These are phyloP conservation scores for Suillus sp. DNA, from an alignment of 768 basidiomycete species.

Conservation along the genomic window DNA sequence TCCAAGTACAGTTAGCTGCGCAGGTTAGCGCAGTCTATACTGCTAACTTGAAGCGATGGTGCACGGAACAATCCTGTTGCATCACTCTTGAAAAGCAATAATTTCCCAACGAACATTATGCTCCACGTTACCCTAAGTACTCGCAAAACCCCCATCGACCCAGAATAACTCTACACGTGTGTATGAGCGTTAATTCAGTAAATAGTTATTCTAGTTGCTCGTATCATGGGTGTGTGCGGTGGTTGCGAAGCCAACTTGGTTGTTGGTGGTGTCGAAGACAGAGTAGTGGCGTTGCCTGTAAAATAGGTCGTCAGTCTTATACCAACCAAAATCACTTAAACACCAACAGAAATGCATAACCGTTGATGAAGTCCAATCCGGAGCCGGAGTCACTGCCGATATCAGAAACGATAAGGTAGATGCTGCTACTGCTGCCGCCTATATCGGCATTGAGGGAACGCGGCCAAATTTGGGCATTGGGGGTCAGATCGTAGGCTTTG, in stretches of 20 bases:
- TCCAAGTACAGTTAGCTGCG: no score
- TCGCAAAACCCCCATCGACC: neutral
- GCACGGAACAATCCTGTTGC: neutral
- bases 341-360: conserved; percentile 24
- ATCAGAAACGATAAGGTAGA: conserved; percentile 34
- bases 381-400: conserved; percentile 18
- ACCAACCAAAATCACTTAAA: conserved; percentile 16
- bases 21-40: no score
- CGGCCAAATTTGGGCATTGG: conserved; percentile 39
- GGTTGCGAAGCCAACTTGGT: conserved; percentile 42
- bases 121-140: neutral
- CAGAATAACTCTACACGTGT: neutral
- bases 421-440: conserved; percentile 27
- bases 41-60: neutral
- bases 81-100: neutral
- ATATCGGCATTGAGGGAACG: conserved; percentile 32
- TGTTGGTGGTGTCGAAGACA: conserved; percentile 43
- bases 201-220: conserved; percentile 15
- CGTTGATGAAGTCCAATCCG: conserved; percentile 29
- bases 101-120: neutral
- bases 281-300: conserved; percentile 44
- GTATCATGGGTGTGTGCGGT: conserved; percentile 34
- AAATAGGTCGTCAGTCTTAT: neutral
- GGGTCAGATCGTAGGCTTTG: conserved; percentile 21
- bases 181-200: neutral